Evolutionary conservation across 768 basidiomycete species (phyloP).

Genomic region (Paxillus rubicundulus): DNA sequence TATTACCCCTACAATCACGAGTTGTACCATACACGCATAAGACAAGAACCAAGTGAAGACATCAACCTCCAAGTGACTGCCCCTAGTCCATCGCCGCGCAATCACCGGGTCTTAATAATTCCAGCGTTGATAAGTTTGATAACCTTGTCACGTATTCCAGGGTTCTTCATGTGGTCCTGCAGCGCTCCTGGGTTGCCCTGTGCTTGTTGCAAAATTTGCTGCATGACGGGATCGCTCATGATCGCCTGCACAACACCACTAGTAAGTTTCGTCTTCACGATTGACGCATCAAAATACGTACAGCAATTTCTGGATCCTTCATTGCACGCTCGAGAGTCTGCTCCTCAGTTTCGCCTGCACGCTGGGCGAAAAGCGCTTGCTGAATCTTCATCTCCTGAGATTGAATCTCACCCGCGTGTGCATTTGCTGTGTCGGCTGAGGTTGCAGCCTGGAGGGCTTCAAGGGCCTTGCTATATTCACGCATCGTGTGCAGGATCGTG

Average conservation of each 20-base stretch:
- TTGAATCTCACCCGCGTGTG: slow-evolving; percentile 82
- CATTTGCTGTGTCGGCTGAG: slow-evolving; percentile 74
- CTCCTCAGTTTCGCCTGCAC: slow-evolving; percentile 85
- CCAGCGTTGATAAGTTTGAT: slow-evolving; percentile 90
- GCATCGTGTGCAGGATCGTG: slow-evolving; percentile 83
- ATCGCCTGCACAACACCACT: slow-evolving; percentile 50
- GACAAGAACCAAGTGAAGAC: slow-evolving; percentile 9
- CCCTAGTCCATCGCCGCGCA: slow-evolving; percentile 46
- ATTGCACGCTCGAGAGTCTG: slow-evolving; percentile 91
- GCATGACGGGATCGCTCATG: slow-evolving; percentile 91
- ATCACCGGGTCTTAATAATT: slow-evolving; percentile 83
- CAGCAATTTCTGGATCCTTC: slow-evolving; percentile 95
- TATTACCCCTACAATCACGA: slow-evolving; percentile 24
- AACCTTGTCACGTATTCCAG: slow-evolving; percentile 75
- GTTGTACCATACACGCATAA: slow-evolving; percentile 22
- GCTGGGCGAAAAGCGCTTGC: slow-evolving; percentile 73
- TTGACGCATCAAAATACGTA: slow-evolving; percentile 38
- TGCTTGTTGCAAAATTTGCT: slow-evolving; percentile 91
- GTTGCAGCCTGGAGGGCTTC: slow-evolving; percentile 77
- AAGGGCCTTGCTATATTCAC: slow-evolving; percentile 84
- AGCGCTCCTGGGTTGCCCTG: slow-evolving; percentile 86
- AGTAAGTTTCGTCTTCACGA: slow-evolving; percentile 5
- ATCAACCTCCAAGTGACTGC: slow-evolving; percentile 7
- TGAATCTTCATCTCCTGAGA: slow-evolving; percentile 79
- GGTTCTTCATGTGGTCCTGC: slow-evolving; percentile 96